Evolutionary conservation across 2,329 filamentous ascomycete species (phyloP), one percentile per base, ranked within the genome.

Genomic region (Clarireedia hainanense): DNA sequence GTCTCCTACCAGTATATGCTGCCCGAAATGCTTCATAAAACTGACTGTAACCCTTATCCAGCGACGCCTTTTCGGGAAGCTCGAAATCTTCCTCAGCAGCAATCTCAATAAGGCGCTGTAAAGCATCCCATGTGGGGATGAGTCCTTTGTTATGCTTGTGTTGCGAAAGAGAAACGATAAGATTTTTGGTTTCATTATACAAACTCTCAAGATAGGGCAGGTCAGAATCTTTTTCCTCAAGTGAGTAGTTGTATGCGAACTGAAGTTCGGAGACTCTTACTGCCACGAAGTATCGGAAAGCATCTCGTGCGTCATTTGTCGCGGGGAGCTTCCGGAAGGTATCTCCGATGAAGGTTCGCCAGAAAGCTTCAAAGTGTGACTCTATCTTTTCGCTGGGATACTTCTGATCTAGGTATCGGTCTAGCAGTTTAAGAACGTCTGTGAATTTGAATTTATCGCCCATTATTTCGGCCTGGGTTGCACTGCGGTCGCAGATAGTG

Each of bases 301-400:
- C 15, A 2, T 26, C 9, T 26, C 54, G 30, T 20, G 54, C 54
- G 3, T 56, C 26, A 2, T 47, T 24, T 0, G 7, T 46, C 6
- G 57, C 59, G 10, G 49, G 42, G 2, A 39, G 17, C n/a, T 49
- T 51, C 12, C 26, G 55, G 45, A 54, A 57, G 1, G 56, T 57
- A 5, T 61, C 56, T 50, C 58, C 55, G 17, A 60, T 57, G 3
- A 60, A 14, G 1, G 59, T 53, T 6, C 53, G 49, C 59, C 58
- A 61, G 17, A 61, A 58, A 17, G 47, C 52, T 17, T 61, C 58
- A 17, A 53, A 48, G 24, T 49, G 34, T 17, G 56, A 47, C 17
- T 36, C 39, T 0, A 26, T 30, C 2, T 48, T 26, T 9, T n/a
- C 9, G 14, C 24, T 20, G 4, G 52, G 47, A 43, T 50, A 50